Percentiles rank a stretch among this genome's conserved stretches.
Conservation (phyloP, 495 filamentous ascomycete species). For the Clohesyomyces aquaticus region DNA sequence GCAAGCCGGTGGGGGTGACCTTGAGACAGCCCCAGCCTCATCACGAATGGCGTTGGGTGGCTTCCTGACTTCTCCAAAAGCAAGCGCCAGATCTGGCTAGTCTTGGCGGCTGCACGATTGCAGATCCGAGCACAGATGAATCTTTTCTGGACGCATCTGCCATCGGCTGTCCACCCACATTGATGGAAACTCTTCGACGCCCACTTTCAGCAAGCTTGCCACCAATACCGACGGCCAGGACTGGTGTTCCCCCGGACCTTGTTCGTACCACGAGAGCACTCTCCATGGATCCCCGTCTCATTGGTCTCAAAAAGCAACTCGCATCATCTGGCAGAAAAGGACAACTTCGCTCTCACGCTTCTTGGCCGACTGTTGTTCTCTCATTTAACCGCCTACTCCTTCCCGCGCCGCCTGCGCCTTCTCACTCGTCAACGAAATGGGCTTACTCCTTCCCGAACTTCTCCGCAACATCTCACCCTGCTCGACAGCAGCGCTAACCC, state of each 20-base stretch:
- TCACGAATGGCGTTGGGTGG: constrained; percentile 14
- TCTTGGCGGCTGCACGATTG: constrained; percentile 30
- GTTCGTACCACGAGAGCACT: constrained; percentile 10
- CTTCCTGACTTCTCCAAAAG: constrained; percentile 5
- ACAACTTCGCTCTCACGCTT: constrained; percentile 10
- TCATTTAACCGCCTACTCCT: constrained; percentile 3
- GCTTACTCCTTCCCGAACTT: constrained; percentile 9
- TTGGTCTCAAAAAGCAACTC: constrained; percentile 37
- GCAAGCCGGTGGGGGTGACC: background rate
- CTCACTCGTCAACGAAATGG: background rate
- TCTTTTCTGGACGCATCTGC: background rate
- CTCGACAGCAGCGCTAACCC: background rate
- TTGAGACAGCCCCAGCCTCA: constrained; percentile 4
- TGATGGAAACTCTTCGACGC: constrained; percentile 11
- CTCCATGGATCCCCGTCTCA: constrained; percentile 28
- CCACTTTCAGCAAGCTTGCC: constrained; percentile 5
- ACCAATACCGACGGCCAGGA: constrained; percentile 26
- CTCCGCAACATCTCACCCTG: constrained; percentile 12
- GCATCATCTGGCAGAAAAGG: background rate
- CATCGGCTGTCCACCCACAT: constrained; percentile 10
- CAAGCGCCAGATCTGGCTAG: constrained; percentile 2
- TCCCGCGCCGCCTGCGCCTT: background rate
- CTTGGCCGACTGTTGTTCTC: background rate
- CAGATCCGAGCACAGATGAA: constrained; percentile 30
- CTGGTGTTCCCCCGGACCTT: constrained; percentile 6